Evolutionary conservation across 2,329 filamentous ascomycete genomes (phyloP).

Genomic region (Paecilomyces formosus): DNA sequence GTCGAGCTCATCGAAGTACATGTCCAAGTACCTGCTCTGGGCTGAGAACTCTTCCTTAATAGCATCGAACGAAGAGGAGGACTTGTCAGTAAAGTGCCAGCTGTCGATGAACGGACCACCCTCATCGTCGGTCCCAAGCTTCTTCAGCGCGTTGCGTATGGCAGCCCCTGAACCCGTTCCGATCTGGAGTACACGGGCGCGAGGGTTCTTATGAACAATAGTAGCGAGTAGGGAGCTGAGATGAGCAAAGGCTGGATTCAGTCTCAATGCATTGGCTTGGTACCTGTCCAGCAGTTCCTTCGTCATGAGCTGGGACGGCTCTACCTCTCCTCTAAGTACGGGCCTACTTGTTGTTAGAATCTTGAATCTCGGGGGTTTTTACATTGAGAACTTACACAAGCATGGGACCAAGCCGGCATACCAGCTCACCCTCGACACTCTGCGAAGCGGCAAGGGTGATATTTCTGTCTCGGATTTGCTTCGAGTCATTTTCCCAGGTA

Average conservation of each 20-base stretch:
- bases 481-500: background rate
- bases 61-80: constrained; percentile 33
- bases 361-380: background rate
- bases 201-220: background rate
- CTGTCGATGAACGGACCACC: background rate
- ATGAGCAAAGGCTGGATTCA: background rate
- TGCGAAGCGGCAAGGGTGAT: background rate
- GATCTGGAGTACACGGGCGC: background rate
- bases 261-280: background rate
- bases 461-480: background rate
- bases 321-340: background rate
- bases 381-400: background rate
- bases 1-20: constrained; percentile 22
- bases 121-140: background rate
- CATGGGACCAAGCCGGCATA: background rate
- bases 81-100: constrained; percentile 38
- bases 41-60: constrained; percentile 1
- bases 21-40: constrained; percentile 3
- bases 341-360: background rate
- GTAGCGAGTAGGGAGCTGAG: background rate
- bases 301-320: background rate
- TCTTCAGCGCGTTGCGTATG: background rate
- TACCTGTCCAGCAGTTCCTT: background rate
- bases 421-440: background rate
- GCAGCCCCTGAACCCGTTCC: background rate